These are phyloP conservation scores for Viridothelium virens DNA, from an alignment of 495 filamentous ascomycete genomes.

Conservation along the genomic window DNA sequence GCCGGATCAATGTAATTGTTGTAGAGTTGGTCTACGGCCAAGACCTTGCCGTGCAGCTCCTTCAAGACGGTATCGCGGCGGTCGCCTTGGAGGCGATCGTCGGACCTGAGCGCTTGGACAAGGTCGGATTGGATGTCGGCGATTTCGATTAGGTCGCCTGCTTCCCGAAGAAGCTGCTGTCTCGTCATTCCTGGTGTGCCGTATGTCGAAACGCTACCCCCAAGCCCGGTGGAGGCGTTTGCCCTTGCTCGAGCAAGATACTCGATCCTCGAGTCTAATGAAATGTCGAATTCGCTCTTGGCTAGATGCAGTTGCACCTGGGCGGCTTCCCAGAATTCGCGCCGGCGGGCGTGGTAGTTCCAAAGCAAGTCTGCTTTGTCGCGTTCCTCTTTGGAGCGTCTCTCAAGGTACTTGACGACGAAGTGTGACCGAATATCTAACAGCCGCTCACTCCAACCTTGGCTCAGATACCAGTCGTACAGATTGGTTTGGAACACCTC, in stretches of 20 bases:
- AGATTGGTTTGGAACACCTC: conserved; percentile 89
- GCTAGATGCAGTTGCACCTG: conserved; percentile 77
- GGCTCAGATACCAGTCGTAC: conserved; percentile 91
- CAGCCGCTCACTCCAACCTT: conserved; percentile 74
- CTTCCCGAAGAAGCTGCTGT: conserved; percentile 69
- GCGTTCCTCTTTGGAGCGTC: conserved; percentile 57
- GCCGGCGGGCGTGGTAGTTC: conserved; percentile 72
- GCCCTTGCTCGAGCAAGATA: conserved; percentile 82
- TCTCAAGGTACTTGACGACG: conserved; percentile 77
- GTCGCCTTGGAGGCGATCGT: conserved; percentile 55
- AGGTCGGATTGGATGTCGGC: conserved; percentile 93
- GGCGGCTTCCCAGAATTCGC: conserved; percentile 76
- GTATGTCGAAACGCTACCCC: conserved; percentile 1
- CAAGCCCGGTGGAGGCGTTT: conserved; percentile 59
- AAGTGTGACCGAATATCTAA: conserved; percentile 74
- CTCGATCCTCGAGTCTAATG: conserved; percentile 71
- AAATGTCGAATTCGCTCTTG: conserved; percentile 65
- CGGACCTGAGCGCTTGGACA: conserved; percentile 66
- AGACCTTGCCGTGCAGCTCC: conserved; percentile 65
- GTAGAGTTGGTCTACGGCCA: conserved; percentile 75
- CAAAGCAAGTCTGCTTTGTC: conserved; percentile 86
- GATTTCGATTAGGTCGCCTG: conserved; percentile 80
- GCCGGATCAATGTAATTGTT: conserved; percentile 83
- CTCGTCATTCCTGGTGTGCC: conserved; percentile 61
- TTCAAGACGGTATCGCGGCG: conserved; percentile 53